Evolutionary conservation across 495 filamentous ascomycete species (phyloP).

Genomic region (Hypoxylon fuscum): DNA sequence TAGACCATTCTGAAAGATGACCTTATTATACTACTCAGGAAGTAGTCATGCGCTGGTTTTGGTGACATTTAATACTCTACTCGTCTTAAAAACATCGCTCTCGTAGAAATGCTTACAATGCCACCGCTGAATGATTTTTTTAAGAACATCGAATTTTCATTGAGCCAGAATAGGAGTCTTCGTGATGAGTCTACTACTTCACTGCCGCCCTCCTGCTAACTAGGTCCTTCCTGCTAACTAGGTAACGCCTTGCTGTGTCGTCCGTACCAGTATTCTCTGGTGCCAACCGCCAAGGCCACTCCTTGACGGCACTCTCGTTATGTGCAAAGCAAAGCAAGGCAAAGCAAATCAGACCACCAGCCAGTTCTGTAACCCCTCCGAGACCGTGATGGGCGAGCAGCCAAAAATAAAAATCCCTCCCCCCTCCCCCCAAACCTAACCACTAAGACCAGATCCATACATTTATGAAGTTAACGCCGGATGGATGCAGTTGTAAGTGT

Average conservation of each 20-base stretch:
- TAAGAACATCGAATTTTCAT: slow-evolving; percentile 3
- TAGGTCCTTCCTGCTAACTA: slow-evolving; percentile 5
- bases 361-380: not conserved
- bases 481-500: slow-evolving; percentile 31
- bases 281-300: slow-evolving; percentile 1
- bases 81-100: not conserved
- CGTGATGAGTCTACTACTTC: too few relatives aligned
- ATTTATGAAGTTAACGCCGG: slow-evolving; percentile 28
- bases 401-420: too few relatives aligned
- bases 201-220: not conserved
- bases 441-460: slow-evolving; percentile 11
- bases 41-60: too few relatives aligned
- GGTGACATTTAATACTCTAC: too few relatives aligned
- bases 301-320: not conserved
- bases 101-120: slow-evolving; percentile 13
- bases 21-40: too few relatives aligned
- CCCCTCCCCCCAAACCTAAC: too few relatives aligned
- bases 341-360: slow-evolving; percentile 21
- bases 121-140: slow-evolving; percentile 3
- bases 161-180: not conserved
- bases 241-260: slow-evolving; percentile 31
- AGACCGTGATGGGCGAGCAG: slow-evolving; percentile 13
- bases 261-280: slow-evolving; percentile 10
- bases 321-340: too few relatives aligned
- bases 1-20: too few relatives aligned